Evolutionary conservation across 805 yeast genomes (phyloP).

Genomic region (Metschnikowia gruessii): DNA sequence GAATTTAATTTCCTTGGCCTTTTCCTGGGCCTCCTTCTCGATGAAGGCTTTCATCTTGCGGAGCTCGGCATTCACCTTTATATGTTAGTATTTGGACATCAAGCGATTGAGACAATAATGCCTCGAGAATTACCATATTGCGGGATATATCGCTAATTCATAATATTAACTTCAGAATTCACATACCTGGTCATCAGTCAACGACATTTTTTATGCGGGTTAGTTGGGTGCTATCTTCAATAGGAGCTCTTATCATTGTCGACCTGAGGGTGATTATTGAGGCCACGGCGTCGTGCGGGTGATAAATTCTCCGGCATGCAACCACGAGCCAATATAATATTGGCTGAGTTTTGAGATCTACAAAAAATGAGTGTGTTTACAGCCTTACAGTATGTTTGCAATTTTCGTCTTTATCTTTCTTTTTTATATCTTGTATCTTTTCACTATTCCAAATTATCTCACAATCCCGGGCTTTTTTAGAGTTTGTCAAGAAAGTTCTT

Average conservation of each 20-base stretch:
- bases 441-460: not conserved
- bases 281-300: slow-evolving; percentile 17
- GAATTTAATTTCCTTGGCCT: slow-evolving; percentile 90
- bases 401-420: not conserved
- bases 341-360: not conserved
- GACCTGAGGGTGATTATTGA: slow-evolving; percentile 22
- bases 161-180: not conserved
- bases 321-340: not conserved
- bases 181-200: slow-evolving; percentile 34
- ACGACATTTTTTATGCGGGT: slow-evolving; percentile 24
- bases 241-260: slow-evolving; percentile 19
- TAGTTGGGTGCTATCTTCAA: slow-evolving; percentile 3
- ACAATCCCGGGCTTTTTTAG: not conserved
- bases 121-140: too few relatives aligned
- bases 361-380: not conserved
- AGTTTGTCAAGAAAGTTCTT: slow-evolving; percentile 39
- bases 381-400: not conserved
- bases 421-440: not conserved
- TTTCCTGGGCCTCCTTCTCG: slow-evolving; percentile 98
- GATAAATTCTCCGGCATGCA: slow-evolving; percentile 11
- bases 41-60: slow-evolving; percentile 98
- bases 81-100: slow-evolving; percentile 4
- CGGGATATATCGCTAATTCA: not conserved
- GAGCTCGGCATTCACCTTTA: slow-evolving; percentile 88
- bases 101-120: not conserved